Conservation (phyloP, 139 green algal genomes). For the Coccomyxa sp. region DNA sequence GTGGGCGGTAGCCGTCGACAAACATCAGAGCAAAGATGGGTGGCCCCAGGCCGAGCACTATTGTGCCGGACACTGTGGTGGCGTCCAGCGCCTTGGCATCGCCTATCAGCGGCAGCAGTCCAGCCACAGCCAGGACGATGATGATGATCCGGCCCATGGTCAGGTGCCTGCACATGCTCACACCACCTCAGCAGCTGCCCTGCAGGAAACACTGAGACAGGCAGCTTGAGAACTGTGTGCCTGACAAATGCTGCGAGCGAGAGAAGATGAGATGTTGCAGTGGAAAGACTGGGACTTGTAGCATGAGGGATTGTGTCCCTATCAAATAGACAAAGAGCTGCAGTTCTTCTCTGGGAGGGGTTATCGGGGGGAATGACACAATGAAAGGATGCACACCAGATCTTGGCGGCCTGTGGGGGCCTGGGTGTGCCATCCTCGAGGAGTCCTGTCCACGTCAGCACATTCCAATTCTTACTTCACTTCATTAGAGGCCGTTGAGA, state of each 20-base stretch:
- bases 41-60: slow-evolving; percentile 22
- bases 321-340: neutral
- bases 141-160: slow-evolving; percentile 16
- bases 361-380: neutral
- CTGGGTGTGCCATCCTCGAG: slow-evolving; percentile 15
- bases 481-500: no score
- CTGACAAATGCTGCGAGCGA: neutral
- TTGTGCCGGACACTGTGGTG: slow-evolving; percentile 14
- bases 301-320: neutral
- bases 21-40: slow-evolving; percentile 18
- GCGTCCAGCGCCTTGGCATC: slow-evolving; percentile 18
- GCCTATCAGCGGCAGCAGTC: slow-evolving; percentile 19
- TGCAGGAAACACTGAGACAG: neutral
- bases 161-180: slow-evolving; percentile 17
- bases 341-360: neutral
- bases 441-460: neutral
- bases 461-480: no score
- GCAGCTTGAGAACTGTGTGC: neutral
- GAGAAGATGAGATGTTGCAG: neutral
- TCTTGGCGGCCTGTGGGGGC: slow-evolving; percentile 10
- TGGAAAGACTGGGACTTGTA: neutral
- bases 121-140: slow-evolving; percentile 10
- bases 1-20: slow-evolving; percentile 15
- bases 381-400: neutral
- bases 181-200: neutral